Evolutionary conservation across 2,329 filamentous ascomycete genomes (phyloP).

Genomic region (Aspergillus ruber): DNA sequence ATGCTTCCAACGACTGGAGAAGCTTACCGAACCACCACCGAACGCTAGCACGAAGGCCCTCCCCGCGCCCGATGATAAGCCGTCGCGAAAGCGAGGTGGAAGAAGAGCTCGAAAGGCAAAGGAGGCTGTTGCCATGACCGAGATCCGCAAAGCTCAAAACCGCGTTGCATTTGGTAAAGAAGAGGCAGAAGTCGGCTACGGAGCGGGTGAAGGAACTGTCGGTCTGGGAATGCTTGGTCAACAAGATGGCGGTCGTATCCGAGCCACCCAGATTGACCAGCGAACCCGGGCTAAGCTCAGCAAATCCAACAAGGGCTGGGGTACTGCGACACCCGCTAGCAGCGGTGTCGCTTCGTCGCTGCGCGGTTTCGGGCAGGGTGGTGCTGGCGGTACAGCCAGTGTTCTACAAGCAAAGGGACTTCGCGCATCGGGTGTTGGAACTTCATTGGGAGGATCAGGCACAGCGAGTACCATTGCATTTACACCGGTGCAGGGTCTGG

Average conservation of each 20-base stretch:
- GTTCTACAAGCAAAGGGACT: conserved; percentile 73
- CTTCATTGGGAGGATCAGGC: conserved; percentile 59
- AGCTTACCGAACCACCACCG: conserved; percentile 82
- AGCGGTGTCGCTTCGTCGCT: conserved; percentile 68
- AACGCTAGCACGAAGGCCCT: conserved; percentile 84
- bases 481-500: conserved; percentile 87
- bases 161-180: conserved; percentile 93
- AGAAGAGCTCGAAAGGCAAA: conserved; percentile 87
- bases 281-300: conserved; percentile 87
- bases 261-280: conserved; percentile 82
- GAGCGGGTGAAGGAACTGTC: conserved; percentile 73
- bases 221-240: conserved; percentile 95
- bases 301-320: conserved; percentile 96
- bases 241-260: conserved; percentile 79
- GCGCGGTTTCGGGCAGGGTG: conserved; percentile 65
- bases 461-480: conserved; percentile 86
- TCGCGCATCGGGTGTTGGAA: conserved; percentile 73
- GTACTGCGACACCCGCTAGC: conserved; percentile 54
- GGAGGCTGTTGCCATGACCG: conserved; percentile 94
- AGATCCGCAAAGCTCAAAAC: conserved; percentile 92
- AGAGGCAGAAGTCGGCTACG: conserved; percentile 88
- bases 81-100: conserved; percentile 84
- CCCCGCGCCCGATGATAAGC: conserved; percentile 92
- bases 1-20: conserved; percentile 80
- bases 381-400: conserved; percentile 55